Evolutionary conservation across 768 basidiomycete genomes (phyloP), one percentile per base, ranked within the genome.

Genomic region (Phanerodontia chrysosporium): DNA sequence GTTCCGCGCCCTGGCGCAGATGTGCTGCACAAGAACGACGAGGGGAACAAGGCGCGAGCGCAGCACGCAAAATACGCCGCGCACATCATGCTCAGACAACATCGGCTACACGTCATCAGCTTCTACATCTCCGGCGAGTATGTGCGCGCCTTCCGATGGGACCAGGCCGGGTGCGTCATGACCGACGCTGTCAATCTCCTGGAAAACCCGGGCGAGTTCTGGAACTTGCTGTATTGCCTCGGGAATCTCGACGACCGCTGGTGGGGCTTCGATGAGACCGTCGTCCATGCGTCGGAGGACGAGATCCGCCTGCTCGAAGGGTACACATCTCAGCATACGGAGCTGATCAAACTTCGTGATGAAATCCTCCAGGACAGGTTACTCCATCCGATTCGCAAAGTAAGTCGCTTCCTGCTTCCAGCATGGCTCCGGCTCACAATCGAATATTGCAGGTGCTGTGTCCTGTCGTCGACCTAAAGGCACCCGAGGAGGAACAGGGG

Each of bases 131-230:
- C 32, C 10, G 45, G 55, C 8, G 28, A 46, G 2, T 21, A 44
- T 10, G 46, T 49, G 7, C 54, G 59, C 5, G 8, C 55, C 5
- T 48, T 51, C 16, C 55, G 59, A 10, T 60, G 59, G 59, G 59
- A 60, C 28, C 54, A 8, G 6, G 28, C 12, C 32, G 29, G 32
- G 36, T 51, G 13, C 30, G 18, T 21, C 3, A 27, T 39, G 45
- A 53, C 39, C 14, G 49, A 59, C 18, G 28, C 45, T 6, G 28
- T 18, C 3, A 25, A 55, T 9, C 54, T 55, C 8, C 4, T 27
- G 8, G 25, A 28, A 3, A 36, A 55, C 32, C 14, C 52, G n/a
- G 3, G 29, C 22, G 36, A 46, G 16, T 21, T 24, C n/a, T 55
- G 12, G n/a, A 25, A 18, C 8, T 8, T 18, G 7, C 18, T 22